A percentile compares a stretch with the other conserved stretches of the same genome.
phyloP scores from a whole-genome alignment of 2,329 filamentous ascomycete species.

The Thermomyces lanuginosus region DNA sequence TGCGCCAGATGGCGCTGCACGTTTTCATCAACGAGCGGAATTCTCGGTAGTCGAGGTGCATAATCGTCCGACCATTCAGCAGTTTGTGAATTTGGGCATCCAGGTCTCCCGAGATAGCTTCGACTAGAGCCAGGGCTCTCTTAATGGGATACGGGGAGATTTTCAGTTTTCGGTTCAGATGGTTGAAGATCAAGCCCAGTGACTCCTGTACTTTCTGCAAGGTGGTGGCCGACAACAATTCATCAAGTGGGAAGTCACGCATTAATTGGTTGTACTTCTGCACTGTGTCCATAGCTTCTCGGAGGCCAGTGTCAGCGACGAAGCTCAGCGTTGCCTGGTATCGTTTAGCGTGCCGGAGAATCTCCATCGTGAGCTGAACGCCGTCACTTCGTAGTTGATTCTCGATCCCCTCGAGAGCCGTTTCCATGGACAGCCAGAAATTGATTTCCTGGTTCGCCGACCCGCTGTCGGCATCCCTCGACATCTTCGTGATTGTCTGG shows the following conservation, averaged over 20 bases:
- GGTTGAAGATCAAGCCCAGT: slow-evolving; percentile 73
- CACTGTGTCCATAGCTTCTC: slow-evolving; percentile 88
- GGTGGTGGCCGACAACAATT: slow-evolving; percentile 81
- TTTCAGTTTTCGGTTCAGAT: slow-evolving; percentile 94
- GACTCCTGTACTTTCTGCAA: slow-evolving; percentile 78
- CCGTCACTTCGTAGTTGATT: slow-evolving; percentile 75
- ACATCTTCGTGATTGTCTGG: slow-evolving; percentile 86
- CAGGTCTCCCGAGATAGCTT: slow-evolving; percentile 87
- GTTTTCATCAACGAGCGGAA: slow-evolving; percentile 74
- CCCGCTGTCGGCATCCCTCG: slow-evolving; percentile 58
- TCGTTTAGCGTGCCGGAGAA: slow-evolving; percentile 90
- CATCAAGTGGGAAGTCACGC: slow-evolving; percentile 92
- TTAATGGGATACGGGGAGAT: slow-evolving; percentile 91
- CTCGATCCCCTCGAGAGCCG: slow-evolving; percentile 79
- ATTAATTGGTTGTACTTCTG: slow-evolving; percentile 98
- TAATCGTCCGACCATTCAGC: slow-evolving; percentile 69
- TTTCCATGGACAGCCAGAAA: slow-evolving; percentile 97
- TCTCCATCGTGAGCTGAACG: slow-evolving; percentile 78
- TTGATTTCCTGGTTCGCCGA: slow-evolving; percentile 96
- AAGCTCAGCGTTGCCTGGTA: slow-evolving; percentile 98
- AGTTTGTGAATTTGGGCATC: slow-evolving; percentile 73
- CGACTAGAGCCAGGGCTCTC: slow-evolving; percentile 81
- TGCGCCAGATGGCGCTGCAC: slow-evolving; percentile 70
- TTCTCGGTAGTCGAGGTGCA: slow-evolving; percentile 82
- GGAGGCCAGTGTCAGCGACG: slow-evolving; percentile 83